A percentile compares a stretch with the other conserved stretches of the same genome.
Evolutionary conservation across 768 basidiomycete genomes (phyloP).

Genomic region (Calocybe indica): DNA sequence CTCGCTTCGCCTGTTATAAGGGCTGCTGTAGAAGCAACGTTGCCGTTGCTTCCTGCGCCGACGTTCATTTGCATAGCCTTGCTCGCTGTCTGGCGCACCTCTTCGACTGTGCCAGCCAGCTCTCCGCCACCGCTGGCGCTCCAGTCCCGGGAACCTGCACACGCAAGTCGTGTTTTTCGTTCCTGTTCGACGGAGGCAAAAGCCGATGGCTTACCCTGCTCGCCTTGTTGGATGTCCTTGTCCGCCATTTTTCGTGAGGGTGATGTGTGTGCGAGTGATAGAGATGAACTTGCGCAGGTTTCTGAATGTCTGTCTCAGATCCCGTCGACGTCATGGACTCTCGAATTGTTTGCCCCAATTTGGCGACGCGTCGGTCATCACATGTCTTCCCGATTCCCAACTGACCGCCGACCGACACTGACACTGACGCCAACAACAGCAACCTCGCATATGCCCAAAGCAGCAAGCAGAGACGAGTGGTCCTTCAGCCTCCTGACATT

Average conservation of each 20-base stretch:
- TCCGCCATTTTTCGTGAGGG: conserved; percentile 13
- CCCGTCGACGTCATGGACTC: too few species aligned
- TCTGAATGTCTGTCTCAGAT: neutral
- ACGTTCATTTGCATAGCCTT: conserved; percentile 21
- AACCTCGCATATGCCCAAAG: too few species aligned
- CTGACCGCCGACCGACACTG: too few species aligned
- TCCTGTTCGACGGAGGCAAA: neutral
- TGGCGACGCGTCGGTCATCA: too few species aligned
- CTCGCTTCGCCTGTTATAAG: conserved; percentile 2
- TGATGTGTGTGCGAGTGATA: neutral
- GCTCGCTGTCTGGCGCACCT: conserved; percentile 20
- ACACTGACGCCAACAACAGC: too few species aligned
- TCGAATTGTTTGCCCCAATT: too few species aligned
- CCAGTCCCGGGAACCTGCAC: conserved; percentile 21
- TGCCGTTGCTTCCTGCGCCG: conserved; percentile 13
- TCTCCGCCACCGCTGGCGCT: conserved; percentile 8
- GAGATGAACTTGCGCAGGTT: neutral
- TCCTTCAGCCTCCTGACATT: too few species aligned
- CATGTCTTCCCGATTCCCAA: too few species aligned
- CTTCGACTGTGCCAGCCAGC: conserved; percentile 18
- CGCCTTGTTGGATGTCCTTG: conserved; percentile 18
- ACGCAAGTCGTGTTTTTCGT: neutral
- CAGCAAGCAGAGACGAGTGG: too few species aligned
- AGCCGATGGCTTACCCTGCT: conserved; percentile 14
- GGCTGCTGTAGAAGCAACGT: conserved; percentile 8